phyloP scores from a whole-genome alignment of 2,329 filamentous ascomycete species.

The Grosmannia huntii region DNA sequence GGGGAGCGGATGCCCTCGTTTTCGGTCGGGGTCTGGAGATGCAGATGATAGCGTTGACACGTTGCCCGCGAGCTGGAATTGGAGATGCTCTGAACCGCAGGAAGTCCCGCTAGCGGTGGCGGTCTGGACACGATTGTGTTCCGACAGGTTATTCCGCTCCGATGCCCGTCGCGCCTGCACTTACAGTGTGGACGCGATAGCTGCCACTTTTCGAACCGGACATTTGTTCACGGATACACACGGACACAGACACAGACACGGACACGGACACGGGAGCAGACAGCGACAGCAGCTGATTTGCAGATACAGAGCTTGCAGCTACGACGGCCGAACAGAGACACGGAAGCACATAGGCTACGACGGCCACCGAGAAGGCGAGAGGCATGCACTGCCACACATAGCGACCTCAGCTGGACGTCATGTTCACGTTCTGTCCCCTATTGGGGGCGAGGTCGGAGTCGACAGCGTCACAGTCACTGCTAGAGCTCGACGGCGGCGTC shows the following conservation, averaged over 20 bases:
- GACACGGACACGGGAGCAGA: too few species aligned
- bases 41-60: slow-evolving; percentile 5
- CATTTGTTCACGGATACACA: too few species aligned
- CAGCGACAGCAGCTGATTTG: too few species aligned
- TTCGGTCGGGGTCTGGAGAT: not conserved
- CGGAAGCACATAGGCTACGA: not conserved
- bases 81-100: too few species aligned
- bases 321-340: too few species aligned
- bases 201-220: too few species aligned
- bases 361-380: too few species aligned
- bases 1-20: not conserved
- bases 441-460: slow-evolving; percentile 84
- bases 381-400: not conserved
- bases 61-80: slow-evolving; percentile 4
- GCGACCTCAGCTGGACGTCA: slow-evolving; percentile 23
- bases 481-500: slow-evolving; percentile 92
- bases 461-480: slow-evolving; percentile 80
- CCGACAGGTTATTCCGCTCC: slow-evolving; percentile 19
- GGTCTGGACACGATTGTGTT: slow-evolving; percentile 19
- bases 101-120: not conserved
- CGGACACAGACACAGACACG: too few species aligned
- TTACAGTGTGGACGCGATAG: not conserved
- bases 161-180: not conserved
- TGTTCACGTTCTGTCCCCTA: slow-evolving; percentile 94
- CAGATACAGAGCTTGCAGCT: too few species aligned